Percentiles rank a stretch among this genome's conserved stretches.
phyloP scores from a whole-genome alignment of 2,329 filamentous ascomycete genomes.

The Capronia coronata region DNA sequence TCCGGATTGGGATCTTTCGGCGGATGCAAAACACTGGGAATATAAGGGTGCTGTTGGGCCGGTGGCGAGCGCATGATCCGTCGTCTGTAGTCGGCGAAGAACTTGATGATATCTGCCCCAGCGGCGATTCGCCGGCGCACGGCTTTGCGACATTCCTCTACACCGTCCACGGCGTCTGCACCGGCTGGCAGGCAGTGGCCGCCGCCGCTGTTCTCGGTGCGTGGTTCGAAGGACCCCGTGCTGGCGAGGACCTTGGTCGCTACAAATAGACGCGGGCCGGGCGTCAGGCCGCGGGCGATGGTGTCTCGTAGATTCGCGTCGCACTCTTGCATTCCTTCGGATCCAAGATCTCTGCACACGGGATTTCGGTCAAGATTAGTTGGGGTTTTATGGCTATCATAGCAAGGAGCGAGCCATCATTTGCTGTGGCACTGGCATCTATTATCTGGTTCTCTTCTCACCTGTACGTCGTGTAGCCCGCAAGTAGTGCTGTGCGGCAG shows the following conservation, averaged over 20 bases:
- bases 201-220: constrained; percentile 42
- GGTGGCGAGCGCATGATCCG: constrained; percentile 41
- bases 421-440: background rate
- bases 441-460: background rate
- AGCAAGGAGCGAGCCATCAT: too few species aligned
- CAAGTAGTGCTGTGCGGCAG: constrained; percentile 47
- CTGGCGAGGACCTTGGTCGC: constrained; percentile 48
- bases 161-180: constrained; percentile 45
- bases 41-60: constrained; percentile 28
- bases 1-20: constrained; percentile 12
- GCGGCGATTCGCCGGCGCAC: constrained; percentile 45
- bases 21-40: constrained; percentile 15
- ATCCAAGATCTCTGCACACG: constrained; percentile 43
- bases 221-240: constrained; percentile 46
- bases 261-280: constrained; percentile 52
- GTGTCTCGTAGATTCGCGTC: constrained; percentile 50
- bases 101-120: constrained; percentile 48
- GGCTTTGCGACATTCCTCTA: constrained; percentile 42
- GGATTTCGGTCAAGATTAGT: background rate
- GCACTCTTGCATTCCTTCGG: constrained; percentile 46
- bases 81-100: constrained; percentile 48
- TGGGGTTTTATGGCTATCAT: too few species aligned
- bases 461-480: constrained; percentile 55
- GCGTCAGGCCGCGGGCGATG: constrained; percentile 49
- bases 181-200: constrained; percentile 32